A percentile compares a stretch with the other conserved stretches of the same genome.
Evolutionary conservation across 2,329 filamentous ascomycete species (phyloP).

Genomic region (Chaetothyriales sp.): DNA sequence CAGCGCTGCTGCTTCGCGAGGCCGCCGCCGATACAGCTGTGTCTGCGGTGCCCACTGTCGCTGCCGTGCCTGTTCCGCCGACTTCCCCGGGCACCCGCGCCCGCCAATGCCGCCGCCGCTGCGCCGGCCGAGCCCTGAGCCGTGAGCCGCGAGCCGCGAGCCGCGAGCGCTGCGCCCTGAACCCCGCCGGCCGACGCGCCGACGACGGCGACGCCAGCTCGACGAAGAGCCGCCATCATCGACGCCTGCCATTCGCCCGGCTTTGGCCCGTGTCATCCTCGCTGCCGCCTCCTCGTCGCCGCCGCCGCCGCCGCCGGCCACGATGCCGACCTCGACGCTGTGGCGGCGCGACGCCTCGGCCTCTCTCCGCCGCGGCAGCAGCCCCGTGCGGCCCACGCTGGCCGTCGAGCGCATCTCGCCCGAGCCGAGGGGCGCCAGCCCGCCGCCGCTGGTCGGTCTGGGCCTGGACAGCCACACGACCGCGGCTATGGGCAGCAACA

Average conservation of each 20-base stretch:
- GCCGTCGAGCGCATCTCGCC: slow-evolving; percentile 17
- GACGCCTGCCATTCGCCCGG: too few species aligned
- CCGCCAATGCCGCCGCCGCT: not conserved
- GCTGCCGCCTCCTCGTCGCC: too few species aligned
- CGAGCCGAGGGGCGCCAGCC: slow-evolving; percentile 5
- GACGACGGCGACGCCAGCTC: slow-evolving; percentile 10
- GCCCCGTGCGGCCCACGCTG: slow-evolving; percentile 10
- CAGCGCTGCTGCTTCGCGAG: not conserved
- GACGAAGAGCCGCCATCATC: not conserved
- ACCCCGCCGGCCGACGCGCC: slow-evolving; percentile 3
- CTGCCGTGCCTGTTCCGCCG: not conserved
- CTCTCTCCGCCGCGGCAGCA: slow-evolving; percentile 6
- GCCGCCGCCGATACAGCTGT: not conserved
- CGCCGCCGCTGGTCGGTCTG: not conserved
- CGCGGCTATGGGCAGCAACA: not conserved
- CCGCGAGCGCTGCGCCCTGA: not conserved
- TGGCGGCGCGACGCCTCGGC: slow-evolving; percentile 12
- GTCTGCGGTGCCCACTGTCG: not conserved
- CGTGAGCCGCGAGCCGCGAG: slow-evolving; percentile 2
- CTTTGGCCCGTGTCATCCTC: not conserved
- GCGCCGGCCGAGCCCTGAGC: slow-evolving; percentile 1
- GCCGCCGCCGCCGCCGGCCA: slow-evolving; percentile 2
- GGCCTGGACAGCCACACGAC: not conserved
- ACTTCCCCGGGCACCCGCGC: too few species aligned
- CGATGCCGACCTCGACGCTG: slow-evolving; percentile 16